These are phyloP conservation scores for Solanum paucissectum DNA, from an alignment of 257 asterid species.

Conservation along the genomic window DNA sequence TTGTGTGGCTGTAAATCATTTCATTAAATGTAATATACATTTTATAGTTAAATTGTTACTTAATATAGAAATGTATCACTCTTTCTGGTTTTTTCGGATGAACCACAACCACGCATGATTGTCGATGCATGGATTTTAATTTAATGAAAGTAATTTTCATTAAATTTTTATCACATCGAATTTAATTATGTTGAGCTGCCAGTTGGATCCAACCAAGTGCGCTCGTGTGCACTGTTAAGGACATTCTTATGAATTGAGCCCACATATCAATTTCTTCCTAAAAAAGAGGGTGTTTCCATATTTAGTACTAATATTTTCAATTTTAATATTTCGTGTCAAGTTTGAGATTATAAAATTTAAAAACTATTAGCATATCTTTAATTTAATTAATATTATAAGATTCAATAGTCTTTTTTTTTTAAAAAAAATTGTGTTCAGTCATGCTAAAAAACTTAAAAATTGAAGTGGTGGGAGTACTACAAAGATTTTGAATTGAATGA, in stretches of 20 bases:
- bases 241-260: neutral
- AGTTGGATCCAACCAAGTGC: neutral
- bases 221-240: neutral
- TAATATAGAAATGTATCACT: too few relatives aligned
- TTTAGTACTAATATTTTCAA: neutral
- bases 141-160: too few relatives aligned
- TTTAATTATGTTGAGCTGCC: neutral
- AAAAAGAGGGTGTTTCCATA: neutral
- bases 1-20: too few relatives aligned
- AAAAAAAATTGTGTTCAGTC: neutral
- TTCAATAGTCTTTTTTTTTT: neutral
- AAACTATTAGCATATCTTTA: neutral
- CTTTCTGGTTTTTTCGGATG: neutral
- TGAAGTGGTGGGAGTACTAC: neutral
- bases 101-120: neutral
- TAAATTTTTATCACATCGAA: neutral
- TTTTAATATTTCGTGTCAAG: neutral
- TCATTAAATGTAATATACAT: too few relatives aligned
- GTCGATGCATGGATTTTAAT: neutral
- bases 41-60: too few relatives aligned
- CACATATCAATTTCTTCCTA: neutral
- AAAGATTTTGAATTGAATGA: neutral
- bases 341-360: neutral
- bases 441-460: neutral
- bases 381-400: neutral